Evolutionary conservation across 1,284 basidiomycete species (phyloP).

Genomic region (Microbotryomycetes sp.): DNA sequence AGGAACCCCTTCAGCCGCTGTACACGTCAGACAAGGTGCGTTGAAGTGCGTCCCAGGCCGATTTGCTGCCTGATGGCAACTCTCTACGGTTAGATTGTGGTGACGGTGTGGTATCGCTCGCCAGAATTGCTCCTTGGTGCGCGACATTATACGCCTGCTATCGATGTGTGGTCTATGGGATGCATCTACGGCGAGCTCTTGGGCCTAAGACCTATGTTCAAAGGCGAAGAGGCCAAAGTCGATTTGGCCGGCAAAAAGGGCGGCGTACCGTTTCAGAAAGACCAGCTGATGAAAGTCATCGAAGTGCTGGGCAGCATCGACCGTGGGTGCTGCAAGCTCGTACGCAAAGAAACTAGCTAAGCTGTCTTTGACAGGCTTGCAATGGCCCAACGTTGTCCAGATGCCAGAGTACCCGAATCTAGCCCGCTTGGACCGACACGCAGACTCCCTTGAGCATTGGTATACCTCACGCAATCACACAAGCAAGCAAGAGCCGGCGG

Average conservation of each 20-base stretch:
- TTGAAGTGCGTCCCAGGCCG: neutral
- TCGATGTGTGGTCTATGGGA: conserved; percentile 93
- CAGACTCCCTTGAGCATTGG: conserved; percentile 67
- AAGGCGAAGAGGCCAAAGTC: conserved; percentile 95
- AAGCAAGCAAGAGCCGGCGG: conserved; percentile 14
- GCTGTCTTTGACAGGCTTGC: conserved; percentile 50
- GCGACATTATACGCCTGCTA: conserved; percentile 91
- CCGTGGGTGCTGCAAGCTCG: conserved; percentile 49
- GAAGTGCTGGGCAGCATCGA: conserved; percentile 87
- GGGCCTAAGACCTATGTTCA: conserved; percentile 91
- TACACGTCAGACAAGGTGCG: conserved; percentile 68
- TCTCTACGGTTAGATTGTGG: conserved; percentile 54
- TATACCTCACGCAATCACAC: conserved; percentile 52
- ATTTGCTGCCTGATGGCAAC: neutral
- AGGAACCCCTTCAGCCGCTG: conserved; percentile 75
- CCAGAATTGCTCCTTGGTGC: conserved; percentile 91
- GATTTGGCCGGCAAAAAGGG: conserved; percentile 55
- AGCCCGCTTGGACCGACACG: conserved; percentile 68
- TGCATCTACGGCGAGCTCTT: conserved; percentile 95
- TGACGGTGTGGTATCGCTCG: conserved; percentile 98
- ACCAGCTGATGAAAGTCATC: conserved; percentile 90
- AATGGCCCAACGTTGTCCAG: conserved; percentile 79
- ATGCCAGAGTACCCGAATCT: conserved; percentile 84
- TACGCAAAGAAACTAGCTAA: too few relatives aligned
- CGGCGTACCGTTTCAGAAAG: conserved; percentile 78